Percentiles rank a stretch among this genome's conserved stretches.
Evolutionary conservation across 2,329 filamentous ascomycete species (phyloP).

Genomic region (Penicillium sp.): DNA sequence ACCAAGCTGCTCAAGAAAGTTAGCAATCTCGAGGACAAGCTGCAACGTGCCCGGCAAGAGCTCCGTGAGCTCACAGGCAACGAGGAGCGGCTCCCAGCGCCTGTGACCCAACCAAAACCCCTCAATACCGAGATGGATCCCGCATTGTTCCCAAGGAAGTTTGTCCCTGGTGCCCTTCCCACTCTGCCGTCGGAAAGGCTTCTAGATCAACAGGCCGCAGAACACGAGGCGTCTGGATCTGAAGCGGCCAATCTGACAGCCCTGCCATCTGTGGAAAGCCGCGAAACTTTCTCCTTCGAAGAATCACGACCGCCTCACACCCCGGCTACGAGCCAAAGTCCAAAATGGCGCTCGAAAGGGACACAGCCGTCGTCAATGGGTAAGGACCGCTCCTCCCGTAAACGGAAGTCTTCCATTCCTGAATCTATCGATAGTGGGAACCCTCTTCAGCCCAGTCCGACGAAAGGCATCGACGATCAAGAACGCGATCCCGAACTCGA

Average conservation of each 20-base stretch:
- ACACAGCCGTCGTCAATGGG: constrained; percentile 16
- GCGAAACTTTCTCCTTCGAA: constrained; percentile 11
- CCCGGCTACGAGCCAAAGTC: constrained; percentile 9
- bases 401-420: constrained; percentile 30
- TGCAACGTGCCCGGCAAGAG: constrained; percentile 48
- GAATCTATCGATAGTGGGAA: constrained; percentile 22
- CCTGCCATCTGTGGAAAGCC: constrained; percentile 11
- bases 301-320: constrained; percentile 4
- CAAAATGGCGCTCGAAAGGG: constrained; percentile 13
- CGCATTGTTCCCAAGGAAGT: constrained; percentile 26
- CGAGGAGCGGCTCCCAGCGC: constrained; percentile 17
- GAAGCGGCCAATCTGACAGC: constrained; percentile 8
- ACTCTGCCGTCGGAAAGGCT: constrained; percentile 42
- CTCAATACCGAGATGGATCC: constrained; percentile 21
- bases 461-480: constrained; percentile 11
- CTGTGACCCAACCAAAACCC: constrained; percentile 7
- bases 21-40: constrained; percentile 52
- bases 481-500: constrained; percentile 8
- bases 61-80: constrained; percentile 44
- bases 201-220: constrained; percentile 28
- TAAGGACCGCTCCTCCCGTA: constrained; percentile 28
- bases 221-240: constrained; percentile 9
- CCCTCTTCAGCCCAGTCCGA: constrained; percentile 14
- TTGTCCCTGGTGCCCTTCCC: constrained; percentile 38
- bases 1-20: constrained; percentile 52